These are phyloP conservation scores for Xanthoconium separans DNA, from an alignment of 1,284 basidiomycete genomes.

Conservation along the genomic window DNA sequence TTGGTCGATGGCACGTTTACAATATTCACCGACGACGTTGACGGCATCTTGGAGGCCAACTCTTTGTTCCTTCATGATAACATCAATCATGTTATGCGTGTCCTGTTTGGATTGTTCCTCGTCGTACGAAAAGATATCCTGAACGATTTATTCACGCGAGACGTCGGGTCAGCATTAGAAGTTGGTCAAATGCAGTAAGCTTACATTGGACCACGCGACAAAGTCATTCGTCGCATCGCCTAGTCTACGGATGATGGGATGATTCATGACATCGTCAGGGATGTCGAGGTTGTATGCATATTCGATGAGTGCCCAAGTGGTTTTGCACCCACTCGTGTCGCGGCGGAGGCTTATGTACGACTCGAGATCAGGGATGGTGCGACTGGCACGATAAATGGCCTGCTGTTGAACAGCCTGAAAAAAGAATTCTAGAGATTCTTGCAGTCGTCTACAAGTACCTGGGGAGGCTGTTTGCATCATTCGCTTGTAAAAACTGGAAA, in stretches of 20 bases:
- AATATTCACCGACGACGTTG: constrained; percentile 59
- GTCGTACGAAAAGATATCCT: constrained; percentile 70
- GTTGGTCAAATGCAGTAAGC: constrained; percentile 15
- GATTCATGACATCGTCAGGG: constrained; percentile 62
- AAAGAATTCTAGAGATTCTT: constrained; percentile 58
- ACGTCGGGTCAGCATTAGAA: background rate
- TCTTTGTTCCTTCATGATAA: constrained; percentile 58
- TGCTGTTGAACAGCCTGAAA: constrained; percentile 61
- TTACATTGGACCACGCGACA: constrained; percentile 62
- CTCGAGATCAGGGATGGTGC: constrained; percentile 55
- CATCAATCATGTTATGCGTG: constrained; percentile 64
- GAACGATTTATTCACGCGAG: background rate
- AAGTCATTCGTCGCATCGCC: constrained; percentile 60
- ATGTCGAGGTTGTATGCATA: constrained; percentile 58
- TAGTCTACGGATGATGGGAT: constrained; percentile 48
- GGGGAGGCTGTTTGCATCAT: constrained; percentile 48
- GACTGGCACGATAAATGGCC: constrained; percentile 49
- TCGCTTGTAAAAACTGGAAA: constrained; percentile 48
- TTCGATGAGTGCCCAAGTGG: constrained; percentile 39
- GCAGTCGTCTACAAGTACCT: constrained; percentile 52
- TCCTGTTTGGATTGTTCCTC: constrained; percentile 65
- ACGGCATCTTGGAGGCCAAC: constrained; percentile 55
- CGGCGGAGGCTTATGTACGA: constrained; percentile 60
- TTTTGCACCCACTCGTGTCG: constrained; percentile 50
- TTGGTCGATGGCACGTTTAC: constrained; percentile 54